Conservation (phyloP, 1,284 basidiomycete species). For the Moesziomyces antarcticus region DNA sequence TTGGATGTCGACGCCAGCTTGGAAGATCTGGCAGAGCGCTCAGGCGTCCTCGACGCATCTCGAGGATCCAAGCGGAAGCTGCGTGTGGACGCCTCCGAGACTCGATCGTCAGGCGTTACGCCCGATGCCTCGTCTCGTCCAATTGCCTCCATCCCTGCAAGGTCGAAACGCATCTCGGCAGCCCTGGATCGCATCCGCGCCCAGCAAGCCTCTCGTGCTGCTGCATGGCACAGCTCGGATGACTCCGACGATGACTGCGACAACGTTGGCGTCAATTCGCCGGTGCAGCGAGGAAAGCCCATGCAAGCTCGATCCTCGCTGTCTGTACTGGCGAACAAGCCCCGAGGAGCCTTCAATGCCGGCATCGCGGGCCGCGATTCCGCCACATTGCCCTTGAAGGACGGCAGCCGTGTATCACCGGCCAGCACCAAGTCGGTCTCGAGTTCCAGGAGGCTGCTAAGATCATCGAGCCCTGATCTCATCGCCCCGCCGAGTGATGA, state of each 20-base stretch:
- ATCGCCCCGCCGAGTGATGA: slow-evolving; percentile 31
- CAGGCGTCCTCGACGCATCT: slow-evolving; percentile 32
- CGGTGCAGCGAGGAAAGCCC: slow-evolving; percentile 3
- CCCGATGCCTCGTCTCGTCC: slow-evolving; percentile 2
- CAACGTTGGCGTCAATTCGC: background rate
- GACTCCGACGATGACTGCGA: slow-evolving; percentile 15
- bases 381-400: no score
- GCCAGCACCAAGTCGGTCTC: background rate
- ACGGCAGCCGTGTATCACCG: background rate
- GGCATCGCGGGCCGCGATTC: background rate
- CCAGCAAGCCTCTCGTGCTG: slow-evolving; percentile 14
- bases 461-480: slow-evolving; percentile 34
- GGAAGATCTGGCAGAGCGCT: slow-evolving; percentile 46
- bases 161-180: slow-evolving; percentile 33
- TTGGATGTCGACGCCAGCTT: slow-evolving; percentile 39
- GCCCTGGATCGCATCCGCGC: slow-evolving; percentile 23
- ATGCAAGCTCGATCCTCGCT: slow-evolving; percentile 8
- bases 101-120: background rate
- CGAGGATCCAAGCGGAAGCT: slow-evolving; percentile 48
- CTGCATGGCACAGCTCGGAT: slow-evolving; percentile 31
- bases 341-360: background rate
- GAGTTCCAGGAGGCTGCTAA: slow-evolving; percentile 5
- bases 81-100: background rate
- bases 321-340: background rate
- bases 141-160: slow-evolving; percentile 39